Percentiles rank a stretch among this genome's conserved stretches.
phyloP scores from a whole-genome alignment of 2,329 filamentous ascomycete genomes.

The Calonectria pseudoturangicola region DNA sequence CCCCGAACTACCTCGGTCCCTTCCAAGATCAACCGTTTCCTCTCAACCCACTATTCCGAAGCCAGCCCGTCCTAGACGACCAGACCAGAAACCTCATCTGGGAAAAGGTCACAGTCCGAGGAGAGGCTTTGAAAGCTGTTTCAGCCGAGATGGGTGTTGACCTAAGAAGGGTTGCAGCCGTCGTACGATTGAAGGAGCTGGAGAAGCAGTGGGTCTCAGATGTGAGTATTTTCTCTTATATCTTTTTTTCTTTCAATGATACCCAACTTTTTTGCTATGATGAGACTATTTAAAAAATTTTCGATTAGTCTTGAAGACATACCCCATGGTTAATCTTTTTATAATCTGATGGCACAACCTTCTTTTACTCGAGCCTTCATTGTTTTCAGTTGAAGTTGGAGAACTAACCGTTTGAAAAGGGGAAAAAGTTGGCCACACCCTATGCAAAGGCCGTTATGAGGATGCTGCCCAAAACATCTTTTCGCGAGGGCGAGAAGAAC shows the following conservation, averaged over 20 bases:
- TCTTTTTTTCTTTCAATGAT: not conserved
- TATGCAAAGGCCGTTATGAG: constrained; percentile 85
- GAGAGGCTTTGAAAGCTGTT: constrained; percentile 83
- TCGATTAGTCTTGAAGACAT: constrained; percentile 99
- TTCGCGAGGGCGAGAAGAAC: constrained; percentile 68
- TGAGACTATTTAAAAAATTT: constrained; percentile 82
- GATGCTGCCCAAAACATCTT: constrained; percentile 86
- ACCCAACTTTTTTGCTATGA: constrained; percentile 62
- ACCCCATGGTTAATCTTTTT: constrained; percentile 83
- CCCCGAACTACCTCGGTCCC: constrained; percentile 62
- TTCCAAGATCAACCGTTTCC: constrained; percentile 79
- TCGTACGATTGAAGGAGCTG: constrained; percentile 89
- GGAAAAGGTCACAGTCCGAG: constrained; percentile 77
- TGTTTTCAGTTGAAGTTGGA: constrained; percentile 2
- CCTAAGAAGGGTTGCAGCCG: constrained; percentile 88
- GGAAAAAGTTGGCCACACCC: constrained; percentile 83
- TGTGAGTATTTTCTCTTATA: constrained; percentile 72
- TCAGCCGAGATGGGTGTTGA: constrained; percentile 87
- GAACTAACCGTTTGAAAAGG: constrained; percentile 69
- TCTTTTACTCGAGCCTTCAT: constrained; percentile 29
- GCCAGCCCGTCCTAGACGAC: constrained; percentile 84
- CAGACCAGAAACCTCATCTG: constrained; percentile 84
- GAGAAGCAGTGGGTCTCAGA: constrained; percentile 85
- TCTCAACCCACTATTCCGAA: constrained; percentile 81
- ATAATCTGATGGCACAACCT: constrained; percentile 52